Conservation (phyloP, 2,329 filamentous ascomycete genomes). For the Epichloe sibirici region DNA sequence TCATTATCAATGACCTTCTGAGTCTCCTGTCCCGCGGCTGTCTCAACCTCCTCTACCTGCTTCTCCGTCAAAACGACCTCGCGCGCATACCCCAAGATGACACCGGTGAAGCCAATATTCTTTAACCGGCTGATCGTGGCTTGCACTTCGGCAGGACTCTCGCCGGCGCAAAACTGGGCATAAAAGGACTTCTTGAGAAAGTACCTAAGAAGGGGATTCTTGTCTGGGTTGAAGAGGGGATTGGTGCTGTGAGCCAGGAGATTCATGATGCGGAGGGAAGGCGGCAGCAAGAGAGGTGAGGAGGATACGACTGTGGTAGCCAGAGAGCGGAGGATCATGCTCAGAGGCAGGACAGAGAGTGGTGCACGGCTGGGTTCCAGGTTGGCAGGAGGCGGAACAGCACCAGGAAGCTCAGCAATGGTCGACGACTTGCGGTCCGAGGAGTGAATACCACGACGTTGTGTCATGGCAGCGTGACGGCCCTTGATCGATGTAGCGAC, state of each 20-base stretch:
- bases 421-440: slow-evolving; percentile 25
- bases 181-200: slow-evolving; percentile 77
- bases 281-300: slow-evolving; percentile 53
- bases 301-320: slow-evolving; percentile 59
- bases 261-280: slow-evolving; percentile 57
- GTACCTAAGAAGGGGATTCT: slow-evolving; percentile 57
- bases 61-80: slow-evolving; percentile 61
- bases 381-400: slow-evolving; percentile 17
- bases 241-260: slow-evolving; percentile 57
- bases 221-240: slow-evolving; percentile 58
- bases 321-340: slow-evolving; percentile 55
- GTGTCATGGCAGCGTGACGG: not conserved
- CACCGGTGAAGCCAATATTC: slow-evolving; percentile 65
- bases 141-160: slow-evolving; percentile 55
- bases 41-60: slow-evolving; percentile 32
- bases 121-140: slow-evolving; percentile 54
- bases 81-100: slow-evolving; percentile 72
- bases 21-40: slow-evolving; percentile 33
- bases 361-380: slow-evolving; percentile 26
- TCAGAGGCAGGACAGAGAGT: slow-evolving; percentile 54
- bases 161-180: slow-evolving; percentile 81
- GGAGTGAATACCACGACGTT: slow-evolving; percentile 22
- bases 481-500: not conserved
- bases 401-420: slow-evolving; percentile 19
- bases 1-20: slow-evolving; percentile 42